phyloP scores from a whole-genome alignment of 2,329 filamentous ascomycete species.

The Trichophyton verrucosum region DNA sequence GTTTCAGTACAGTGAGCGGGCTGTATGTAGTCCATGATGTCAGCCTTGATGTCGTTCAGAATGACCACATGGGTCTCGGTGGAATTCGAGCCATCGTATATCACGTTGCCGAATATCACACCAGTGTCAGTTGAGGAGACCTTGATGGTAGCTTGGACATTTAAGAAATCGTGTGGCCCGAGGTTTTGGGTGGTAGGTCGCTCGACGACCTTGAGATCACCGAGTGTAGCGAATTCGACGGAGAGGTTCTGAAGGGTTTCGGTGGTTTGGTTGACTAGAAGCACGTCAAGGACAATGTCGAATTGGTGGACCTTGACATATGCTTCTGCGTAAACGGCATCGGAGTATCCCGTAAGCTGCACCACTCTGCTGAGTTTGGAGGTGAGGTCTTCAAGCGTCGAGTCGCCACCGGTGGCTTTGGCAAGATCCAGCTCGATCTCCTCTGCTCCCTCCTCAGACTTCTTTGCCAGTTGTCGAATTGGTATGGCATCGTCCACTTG shows the following conservation, averaged over 20 bases:
- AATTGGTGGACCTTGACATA: slow-evolving; percentile 99
- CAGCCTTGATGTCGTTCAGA: slow-evolving; percentile 92
- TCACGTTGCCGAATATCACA: slow-evolving; percentile 96
- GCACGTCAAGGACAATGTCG: slow-evolving; percentile 90
- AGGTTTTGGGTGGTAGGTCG: slow-evolving; percentile 92
- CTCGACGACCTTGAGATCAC: slow-evolving; percentile 95
- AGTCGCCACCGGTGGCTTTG: slow-evolving; percentile 84
- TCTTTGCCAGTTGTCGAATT: slow-evolving; percentile 87
- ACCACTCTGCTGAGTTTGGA: slow-evolving; percentile 94
- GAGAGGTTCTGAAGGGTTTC: slow-evolving; percentile 95
- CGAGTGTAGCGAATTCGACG: slow-evolving; percentile 95
- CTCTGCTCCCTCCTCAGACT: slow-evolving; percentile 72
- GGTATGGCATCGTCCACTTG: slow-evolving; percentile 92
- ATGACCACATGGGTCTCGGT: slow-evolving; percentile 96
- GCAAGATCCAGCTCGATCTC: slow-evolving; percentile 83
- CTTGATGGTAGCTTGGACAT: slow-evolving; percentile 97
- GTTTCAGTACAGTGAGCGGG: slow-evolving; percentile 93
- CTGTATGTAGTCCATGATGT: slow-evolving; percentile 99
- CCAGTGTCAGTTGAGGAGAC: slow-evolving; percentile 96
- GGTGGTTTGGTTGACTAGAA: slow-evolving; percentile 92
- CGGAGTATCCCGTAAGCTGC: slow-evolving; percentile 94
- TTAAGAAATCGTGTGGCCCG: slow-evolving; percentile 90
- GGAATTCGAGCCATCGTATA: slow-evolving; percentile 86
- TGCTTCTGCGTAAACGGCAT: slow-evolving; percentile 95
- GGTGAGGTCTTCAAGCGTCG: slow-evolving; percentile 68